Base-by-base conservation (phyloP, 371 early-diverging fungal genomes). In the Mucor circinelloides region DNA sequence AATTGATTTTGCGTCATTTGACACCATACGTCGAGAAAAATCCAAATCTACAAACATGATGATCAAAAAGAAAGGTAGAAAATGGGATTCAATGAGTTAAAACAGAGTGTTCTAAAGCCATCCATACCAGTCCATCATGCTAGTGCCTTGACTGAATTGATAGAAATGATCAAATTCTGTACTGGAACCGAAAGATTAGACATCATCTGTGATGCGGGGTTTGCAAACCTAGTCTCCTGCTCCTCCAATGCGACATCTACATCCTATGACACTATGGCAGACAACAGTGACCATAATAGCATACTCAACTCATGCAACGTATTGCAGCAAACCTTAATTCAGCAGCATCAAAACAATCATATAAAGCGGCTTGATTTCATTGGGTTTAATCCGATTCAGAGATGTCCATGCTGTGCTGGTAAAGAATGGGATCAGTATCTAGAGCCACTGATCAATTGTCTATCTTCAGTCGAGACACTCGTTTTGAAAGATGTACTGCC, bases 351-450 rank as follows among this genome's bases (percentile, higher is more conserved):
- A 60, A 50, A 21, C 3, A 23, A 13, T 44, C 59, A n/a, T 2
- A 73, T 73, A 19, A 58, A 59, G 10, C 46, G 63, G 12, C 25
- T 75, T 12, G 64, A 67, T 28, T 52, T 75, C 6, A 58, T 67
- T 2, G 69, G 71, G 0, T 60, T 61, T 31, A 72, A 71, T 19
- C 69, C 75, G 0, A 42, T 72, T 0, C 72, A 72, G 21, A 38
- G 75, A 23, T 75, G 75, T 46, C 69, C 75, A 6, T 75, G 75
- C 28, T 75, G 75, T 21, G 67, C 75, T 8, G 72, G 75, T 2
- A 69, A 66, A 27, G 63, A 56, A 1, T 75, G 75, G 75, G 75
- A 75, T 42, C 63, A 56, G 15, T 57, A 62, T 15, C 46, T 75
- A 12, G n/a, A 19, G 7, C 68, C 69, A 0, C 30, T 75, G 0